Evolutionary conservation across 2,329 filamentous ascomycete species (phyloP).

Genomic region (Zasmidium citrigriseum): DNA sequence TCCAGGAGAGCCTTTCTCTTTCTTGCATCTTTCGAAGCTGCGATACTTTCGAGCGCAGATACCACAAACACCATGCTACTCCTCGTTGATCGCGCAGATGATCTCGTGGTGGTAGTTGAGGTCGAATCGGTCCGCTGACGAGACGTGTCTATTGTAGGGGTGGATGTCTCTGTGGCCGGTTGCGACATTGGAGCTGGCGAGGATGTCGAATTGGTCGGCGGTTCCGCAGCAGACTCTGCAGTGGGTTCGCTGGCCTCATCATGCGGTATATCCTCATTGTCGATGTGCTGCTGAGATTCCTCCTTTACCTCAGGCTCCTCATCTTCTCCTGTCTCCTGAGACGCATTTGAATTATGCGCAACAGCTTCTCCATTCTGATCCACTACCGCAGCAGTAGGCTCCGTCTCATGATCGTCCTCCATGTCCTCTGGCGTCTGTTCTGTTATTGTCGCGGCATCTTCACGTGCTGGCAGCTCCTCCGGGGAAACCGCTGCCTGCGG

Average conservation of each 20-base stretch:
- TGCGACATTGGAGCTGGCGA: conserved; percentile 19
- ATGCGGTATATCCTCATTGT: conserved; percentile 10
- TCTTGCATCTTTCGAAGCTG: conserved; percentile 85
- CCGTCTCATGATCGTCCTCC: conserved; percentile 10
- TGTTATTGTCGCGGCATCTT: conserved; percentile 17
- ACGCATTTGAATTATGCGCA: conserved; percentile 2
- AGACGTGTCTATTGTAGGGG: conserved; percentile 10
- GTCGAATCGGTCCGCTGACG: conserved; percentile 60
- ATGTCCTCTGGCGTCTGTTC: conserved; percentile 10
- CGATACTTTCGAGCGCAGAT: conserved; percentile 88
- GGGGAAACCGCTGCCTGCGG: conserved; percentile 20
- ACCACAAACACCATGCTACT: conserved; percentile 96
- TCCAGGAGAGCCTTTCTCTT: conserved; percentile 83
- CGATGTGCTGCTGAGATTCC: conserved; percentile 9
- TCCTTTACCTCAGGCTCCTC: conserved; percentile 6
- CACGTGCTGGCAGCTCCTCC: conserved; percentile 21
- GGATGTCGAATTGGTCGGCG: conserved; percentile 15
- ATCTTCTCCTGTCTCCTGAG: conserved; percentile 14
- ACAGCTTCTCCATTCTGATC: conserved; percentile 12
- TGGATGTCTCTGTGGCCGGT: conserved; percentile 21
- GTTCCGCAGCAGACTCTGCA: not conserved
- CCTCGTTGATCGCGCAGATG: conserved; percentile 60
- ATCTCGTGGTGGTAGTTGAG: conserved; percentile 50
- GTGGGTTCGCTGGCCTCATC: not conserved
- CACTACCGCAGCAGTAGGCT: conserved; percentile 1